Evolutionary conservation across 306 rosid species (phyloP).

Genomic region (Dalbergia cochinchinensis): DNA sequence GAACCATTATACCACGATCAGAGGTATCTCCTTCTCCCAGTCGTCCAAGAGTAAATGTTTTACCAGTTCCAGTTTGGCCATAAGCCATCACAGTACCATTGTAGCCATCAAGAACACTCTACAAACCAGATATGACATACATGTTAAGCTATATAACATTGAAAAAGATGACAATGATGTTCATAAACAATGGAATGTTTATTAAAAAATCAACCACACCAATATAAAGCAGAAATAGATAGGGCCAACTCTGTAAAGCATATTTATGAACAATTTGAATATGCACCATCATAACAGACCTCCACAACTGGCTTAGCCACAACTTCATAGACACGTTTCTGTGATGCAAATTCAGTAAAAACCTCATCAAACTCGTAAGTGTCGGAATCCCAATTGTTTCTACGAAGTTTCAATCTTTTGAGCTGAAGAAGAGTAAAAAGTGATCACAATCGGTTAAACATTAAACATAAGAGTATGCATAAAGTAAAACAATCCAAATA

Average conservation of each 20-base stretch:
- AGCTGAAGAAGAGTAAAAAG: constrained; percentile 59
- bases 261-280: constrained; percentile 28
- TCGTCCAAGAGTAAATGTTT: constrained; percentile 94
- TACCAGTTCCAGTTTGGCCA: constrained; percentile 99
- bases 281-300: constrained; percentile 56
- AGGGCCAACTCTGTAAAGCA: constrained; percentile 30
- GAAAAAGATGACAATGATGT: constrained; percentile 26
- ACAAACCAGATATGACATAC: constrained; percentile 43
- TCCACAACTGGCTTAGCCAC: constrained; percentile 99
- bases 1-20: constrained; percentile 95
- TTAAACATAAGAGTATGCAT: constrained; percentile 20
- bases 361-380: constrained; percentile 95
- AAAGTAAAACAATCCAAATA: constrained; percentile 11
- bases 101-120: constrained; percentile 97
- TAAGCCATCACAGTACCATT: constrained; percentile 99
- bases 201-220: constrained; percentile 33
- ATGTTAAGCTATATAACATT: constrained; percentile 31
- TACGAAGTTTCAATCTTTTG: constrained; percentile 90
- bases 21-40: constrained; percentile 87
- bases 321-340: constrained; percentile 97
- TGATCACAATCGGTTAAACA: constrained; percentile 39
- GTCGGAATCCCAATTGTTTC: constrained; percentile 95
- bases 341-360: constrained; percentile 90
- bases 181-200: constrained; percentile 15
- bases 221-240: constrained; percentile 37